Evolutionary conservation across 768 basidiomycete genomes (phyloP), one percentile per base, ranked within the genome.

Genomic region (Amyloporia xantha): DNA sequence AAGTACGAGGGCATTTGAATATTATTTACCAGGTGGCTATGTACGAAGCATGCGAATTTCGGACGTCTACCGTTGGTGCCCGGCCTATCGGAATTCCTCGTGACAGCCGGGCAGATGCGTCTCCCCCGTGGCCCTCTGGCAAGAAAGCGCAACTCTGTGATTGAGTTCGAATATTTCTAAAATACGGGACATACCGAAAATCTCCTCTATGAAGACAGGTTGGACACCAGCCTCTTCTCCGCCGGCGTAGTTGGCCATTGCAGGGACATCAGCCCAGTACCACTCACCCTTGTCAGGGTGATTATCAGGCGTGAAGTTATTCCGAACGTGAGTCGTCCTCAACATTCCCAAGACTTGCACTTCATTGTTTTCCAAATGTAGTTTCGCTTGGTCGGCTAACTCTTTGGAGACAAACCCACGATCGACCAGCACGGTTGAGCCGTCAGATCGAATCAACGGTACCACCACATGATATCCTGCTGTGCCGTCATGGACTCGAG

Each of bases 11-110:
- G 12, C 11, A 19, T 23, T 5, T 6, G 23, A 17, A 21, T 10
- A 11, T 2, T 28, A 61, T 75, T 28, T 62, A 93, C 96, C 96
- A 99, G 10, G 94, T 99, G 12, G 87, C 78, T 3, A 96, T 91
- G 67, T 99, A 99, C 10, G 91, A 93, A 5, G 90, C 74, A 69
- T 99, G 96, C 30, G 91, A 81, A 66, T 99, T 99, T 41, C 96
- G 77, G 39, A 99, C 69, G 59, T 97, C 91, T 21, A 97, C 81
- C 2, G 79, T 79, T 3, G 91, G 79, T 20, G 84, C 66, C 43
- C 91, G 81, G 36, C 95, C 96, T 40, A 98, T 70, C 2, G 96
- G 96, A 40, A 86, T 73, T 12, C 93, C 96, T 51, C 79, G 82
- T 4, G 68, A 64, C 15, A 90, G 59, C 49, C 72, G 71, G 23